Conservation (phyloP, 495 filamentous ascomycete species). For the Neurospora pannonica region DNA sequence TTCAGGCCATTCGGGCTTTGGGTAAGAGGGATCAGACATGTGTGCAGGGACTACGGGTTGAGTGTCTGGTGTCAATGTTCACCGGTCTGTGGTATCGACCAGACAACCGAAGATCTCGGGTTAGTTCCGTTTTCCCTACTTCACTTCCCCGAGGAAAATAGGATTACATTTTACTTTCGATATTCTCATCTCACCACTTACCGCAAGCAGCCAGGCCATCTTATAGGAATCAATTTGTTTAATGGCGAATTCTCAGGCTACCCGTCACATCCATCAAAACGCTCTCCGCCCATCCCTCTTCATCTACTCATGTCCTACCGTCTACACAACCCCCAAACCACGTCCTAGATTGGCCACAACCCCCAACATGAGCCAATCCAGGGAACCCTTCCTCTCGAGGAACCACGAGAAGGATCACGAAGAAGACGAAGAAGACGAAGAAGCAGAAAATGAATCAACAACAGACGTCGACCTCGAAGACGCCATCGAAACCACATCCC, state of each 20-base stretch:
- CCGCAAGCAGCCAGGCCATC: neutral
- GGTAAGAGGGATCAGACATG: neutral
- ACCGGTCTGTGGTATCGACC: neutral
- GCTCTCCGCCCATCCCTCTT: neutral
- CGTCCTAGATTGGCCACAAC: neutral
- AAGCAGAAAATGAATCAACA: neutral
- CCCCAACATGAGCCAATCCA: neutral
- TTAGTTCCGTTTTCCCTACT: neutral
- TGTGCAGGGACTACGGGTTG: neutral
- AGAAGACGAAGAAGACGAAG: neutral
- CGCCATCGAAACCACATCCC: neutral
- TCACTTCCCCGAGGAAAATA: neutral
- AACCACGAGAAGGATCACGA: neutral
- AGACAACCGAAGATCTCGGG: neutral
- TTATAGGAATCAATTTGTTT: neutral
- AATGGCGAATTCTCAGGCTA: neutral
- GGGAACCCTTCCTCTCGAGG: neutral
- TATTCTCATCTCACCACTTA: neutral
- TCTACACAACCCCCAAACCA: neutral
- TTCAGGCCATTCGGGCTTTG: neutral
- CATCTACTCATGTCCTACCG: neutral
- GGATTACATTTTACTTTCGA: neutral
- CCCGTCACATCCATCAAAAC: neutral
- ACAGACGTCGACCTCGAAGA: neutral
- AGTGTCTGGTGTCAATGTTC: neutral